A percentile compares a stretch with the other conserved stretches of the same genome.
Conservation (phyloP, 2,329 filamentous ascomycete genomes). For the Parastagonospora nodorum region DNA sequence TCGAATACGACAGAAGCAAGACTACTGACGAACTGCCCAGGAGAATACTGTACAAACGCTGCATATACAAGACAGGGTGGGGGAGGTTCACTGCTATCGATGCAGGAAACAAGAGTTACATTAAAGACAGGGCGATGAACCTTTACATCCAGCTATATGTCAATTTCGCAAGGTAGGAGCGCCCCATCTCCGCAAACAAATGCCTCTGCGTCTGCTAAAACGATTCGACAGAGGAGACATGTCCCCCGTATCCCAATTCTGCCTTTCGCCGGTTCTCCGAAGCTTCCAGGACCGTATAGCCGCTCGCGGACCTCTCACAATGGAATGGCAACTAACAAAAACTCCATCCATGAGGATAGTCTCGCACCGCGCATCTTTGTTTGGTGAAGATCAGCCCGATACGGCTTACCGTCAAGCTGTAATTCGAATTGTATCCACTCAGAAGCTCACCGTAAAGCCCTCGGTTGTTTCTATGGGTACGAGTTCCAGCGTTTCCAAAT, state of each 20-base stretch:
- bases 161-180: background rate
- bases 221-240: conserved; percentile 21
- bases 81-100: conserved; percentile 18
- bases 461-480: background rate
- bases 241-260: conserved; percentile 51
- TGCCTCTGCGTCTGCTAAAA: no score
- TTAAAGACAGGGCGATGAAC: conserved; percentile 54
- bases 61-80: conserved; percentile 17
- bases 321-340: conserved; percentile 48
- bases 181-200: background rate
- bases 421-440: conserved; percentile 30
- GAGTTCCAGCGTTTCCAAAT: no score
- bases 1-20: background rate
- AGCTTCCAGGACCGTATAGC: conserved; percentile 61
- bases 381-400: conserved; percentile 43
- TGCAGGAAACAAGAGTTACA: conserved; percentile 7
- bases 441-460: conserved; percentile 15
- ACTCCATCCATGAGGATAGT: conserved; percentile 55
- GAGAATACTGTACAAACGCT: conserved; percentile 19
- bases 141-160: conserved; percentile 66
- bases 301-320: conserved; percentile 54
- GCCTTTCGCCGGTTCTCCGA: conserved; percentile 58
- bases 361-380: conserved; percentile 59
- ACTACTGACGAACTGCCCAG: conserved; percentile 9
- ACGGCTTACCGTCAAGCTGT: conserved; percentile 31